Evolutionary conservation across 345 rosid genomes (phyloP), one percentile per base, ranked within the genome.

Genomic region (Mangifera indica): DNA sequence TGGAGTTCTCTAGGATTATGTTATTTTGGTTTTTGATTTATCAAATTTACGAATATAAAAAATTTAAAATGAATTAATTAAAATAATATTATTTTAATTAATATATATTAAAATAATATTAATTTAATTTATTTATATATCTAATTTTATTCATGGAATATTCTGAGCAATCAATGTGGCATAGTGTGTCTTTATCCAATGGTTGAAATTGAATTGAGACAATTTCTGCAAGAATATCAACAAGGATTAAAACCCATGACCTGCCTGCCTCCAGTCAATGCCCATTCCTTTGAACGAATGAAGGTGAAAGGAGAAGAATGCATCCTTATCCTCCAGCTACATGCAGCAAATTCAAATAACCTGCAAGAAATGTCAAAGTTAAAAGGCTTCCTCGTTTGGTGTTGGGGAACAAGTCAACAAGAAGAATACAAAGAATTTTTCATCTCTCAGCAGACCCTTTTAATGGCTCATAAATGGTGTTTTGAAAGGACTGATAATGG

Each of bases 271-370:
- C 60, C 58, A 48, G 59, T 64, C 49, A 26, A 26, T 48, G 78
- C 80, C 84, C 82, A 76, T 73, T 70, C 69, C 74, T 45, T 59
- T 49, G 42, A n/a, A 57, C 63, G 11, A 64, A 54, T 66, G 22
- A 10, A 64, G 42, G 63, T 56, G 53, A 55, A 57, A 26, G 63
- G 64, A 66, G 69, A 17, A 26, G n/a, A n/a, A n/a, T n/a, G n/a
- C n/a, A n/a, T n/a, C n/a, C 40, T 7, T 61, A 56, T 53, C 66
- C 54, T 51, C 26, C 58, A 76, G 74, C 67, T 68, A 45, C n/a
- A n/a, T n/a, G 75, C 58, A 65, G 22, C 65, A 78, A 63, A 48
- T 57, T n/a, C n/a, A n/a, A n/a, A 15, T 34, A 32, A 63, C 69
- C 55, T 64, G 76, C 77, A 68, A 56, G 67, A 67, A 57, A 52